Percentiles rank a stretch among this genome's conserved stretches.
These are phyloP conservation scores for Starmerella sp. DNA, from an alignment of 805 yeast genomes.

Conservation along the genomic window DNA sequence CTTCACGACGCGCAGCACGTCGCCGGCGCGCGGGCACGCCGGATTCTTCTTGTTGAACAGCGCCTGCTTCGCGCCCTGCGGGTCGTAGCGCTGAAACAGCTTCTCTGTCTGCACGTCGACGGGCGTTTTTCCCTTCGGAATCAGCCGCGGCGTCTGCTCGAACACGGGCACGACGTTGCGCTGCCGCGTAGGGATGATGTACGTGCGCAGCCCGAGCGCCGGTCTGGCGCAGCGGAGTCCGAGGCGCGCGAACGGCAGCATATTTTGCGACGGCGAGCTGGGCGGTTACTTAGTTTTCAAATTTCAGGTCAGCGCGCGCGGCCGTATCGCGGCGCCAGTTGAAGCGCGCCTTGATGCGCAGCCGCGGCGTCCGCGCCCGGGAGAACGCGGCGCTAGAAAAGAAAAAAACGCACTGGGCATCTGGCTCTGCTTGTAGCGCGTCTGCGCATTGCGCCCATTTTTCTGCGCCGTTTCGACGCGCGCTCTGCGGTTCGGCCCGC, in stretches of 20 bases:
- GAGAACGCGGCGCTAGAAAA: neutral
- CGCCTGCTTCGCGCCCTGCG: constrained; percentile 53
- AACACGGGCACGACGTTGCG: constrained; percentile 29
- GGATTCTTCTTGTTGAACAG: constrained; percentile 39
- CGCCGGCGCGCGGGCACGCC: constrained; percentile 62
- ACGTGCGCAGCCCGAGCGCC: constrained; percentile 12
- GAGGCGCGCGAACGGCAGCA: constrained; percentile 1
- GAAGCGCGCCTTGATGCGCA: neutral
- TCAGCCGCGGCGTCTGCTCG: constrained; percentile 27
- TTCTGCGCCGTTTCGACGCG: no score
- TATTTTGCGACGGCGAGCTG: neutral
- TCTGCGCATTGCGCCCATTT: no score
- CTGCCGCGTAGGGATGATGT: constrained; percentile 36
- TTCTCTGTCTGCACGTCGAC: constrained; percentile 40
- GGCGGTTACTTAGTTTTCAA: neutral
- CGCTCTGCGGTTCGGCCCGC: no score
- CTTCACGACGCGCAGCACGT: constrained; percentile 64
- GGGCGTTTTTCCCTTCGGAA: constrained; percentile 27
- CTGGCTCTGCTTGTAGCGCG: neutral
- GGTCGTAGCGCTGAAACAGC: constrained; percentile 53
- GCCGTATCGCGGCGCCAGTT: neutral
- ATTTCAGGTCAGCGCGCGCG: neutral
- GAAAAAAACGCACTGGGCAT: neutral
- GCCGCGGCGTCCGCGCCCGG: no score
- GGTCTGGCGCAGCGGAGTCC: neutral